Base-by-base conservation (phyloP, 768 basidiomycete genomes). In the Jaapia argillacea region DNA sequence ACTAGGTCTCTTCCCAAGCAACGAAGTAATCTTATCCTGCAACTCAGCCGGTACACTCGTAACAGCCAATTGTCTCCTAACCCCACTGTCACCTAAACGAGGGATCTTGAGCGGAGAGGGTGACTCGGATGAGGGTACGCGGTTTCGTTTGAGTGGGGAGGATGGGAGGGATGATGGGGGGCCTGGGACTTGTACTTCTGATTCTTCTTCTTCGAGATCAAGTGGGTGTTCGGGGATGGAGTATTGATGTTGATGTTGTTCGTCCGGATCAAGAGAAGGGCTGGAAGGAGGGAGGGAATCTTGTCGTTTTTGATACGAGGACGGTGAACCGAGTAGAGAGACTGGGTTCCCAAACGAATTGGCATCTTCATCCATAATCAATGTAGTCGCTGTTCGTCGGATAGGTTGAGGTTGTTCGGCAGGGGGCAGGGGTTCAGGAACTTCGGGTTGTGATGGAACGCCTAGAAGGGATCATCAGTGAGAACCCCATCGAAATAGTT, bases 1-100 rank as follows among this genome's bases (percentile, higher is more conserved):
- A 0, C 69, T 60, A 6, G 68, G 66, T 6, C 84, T 70, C 57
- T 89, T 88, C 6, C 84, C 85, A 13, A 88, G 63, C 44, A 86
- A 58, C 18, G 74, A 72, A 4, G 77, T 75, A 40, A 87, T 74
- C 47, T 75, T 81, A 49, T 85, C 79, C 48, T 83, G 74, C 18
- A 86, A 62, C 14, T 73, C 80, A 51, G 66, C 72, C n/a, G 77
- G 65, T 21, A 68, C 68, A 75, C 66, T 42, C 51, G 54, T 44
- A 69, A 69, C 21, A 67, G 60, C 33, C 66, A 71, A 0, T 44
- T 10, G 28, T 33, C 16, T 33, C 10, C 10, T 16, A 33, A 33
- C 20, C 13, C 10, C 10, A 7, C 7, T 38, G 21, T 22, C 52
- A 45, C 28, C 40, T n/a, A 45, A 42, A 3, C 45, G 48, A 20